phyloP scores from a whole-genome alignment of 345 rosid species.

The Durio zibethinus region DNA sequence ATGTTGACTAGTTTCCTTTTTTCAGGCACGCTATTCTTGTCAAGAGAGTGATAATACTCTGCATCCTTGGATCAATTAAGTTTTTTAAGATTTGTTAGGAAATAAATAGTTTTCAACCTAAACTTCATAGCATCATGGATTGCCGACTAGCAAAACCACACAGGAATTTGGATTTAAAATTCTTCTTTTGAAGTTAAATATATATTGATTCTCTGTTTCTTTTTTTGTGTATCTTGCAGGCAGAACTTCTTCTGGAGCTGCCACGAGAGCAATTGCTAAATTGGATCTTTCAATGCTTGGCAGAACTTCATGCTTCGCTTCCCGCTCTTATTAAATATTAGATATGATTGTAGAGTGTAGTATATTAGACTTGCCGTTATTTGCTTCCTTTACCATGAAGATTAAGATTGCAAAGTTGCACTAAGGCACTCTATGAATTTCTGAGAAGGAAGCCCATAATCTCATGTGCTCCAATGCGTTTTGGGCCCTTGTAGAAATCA shows the following conservation, averaged over 20 bases:
- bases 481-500: background rate
- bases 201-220: background rate
- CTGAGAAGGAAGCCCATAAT: background rate
- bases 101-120: background rate
- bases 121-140: background rate
- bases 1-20: background rate
- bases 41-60: background rate
- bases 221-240: slow-evolving; percentile 44
- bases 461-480: background rate
- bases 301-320: slow-evolving; percentile 75
- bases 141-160: background rate
- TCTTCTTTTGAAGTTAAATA: background rate
- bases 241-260: slow-evolving; percentile 90
- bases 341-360: slow-evolving; percentile 5
- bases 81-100: background rate
- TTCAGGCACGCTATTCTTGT: background rate
- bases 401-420: background rate
- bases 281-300: slow-evolving; percentile 92
- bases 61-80: background rate
- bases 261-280: slow-evolving; percentile 82
- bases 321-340: slow-evolving; percentile 84
- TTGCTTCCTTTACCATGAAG: background rate
- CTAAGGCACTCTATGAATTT: background rate
- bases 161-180: background rate
- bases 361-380: background rate